Conservation (phyloP, 768 basidiomycete species). For the Kwoniella sp. region DNA sequence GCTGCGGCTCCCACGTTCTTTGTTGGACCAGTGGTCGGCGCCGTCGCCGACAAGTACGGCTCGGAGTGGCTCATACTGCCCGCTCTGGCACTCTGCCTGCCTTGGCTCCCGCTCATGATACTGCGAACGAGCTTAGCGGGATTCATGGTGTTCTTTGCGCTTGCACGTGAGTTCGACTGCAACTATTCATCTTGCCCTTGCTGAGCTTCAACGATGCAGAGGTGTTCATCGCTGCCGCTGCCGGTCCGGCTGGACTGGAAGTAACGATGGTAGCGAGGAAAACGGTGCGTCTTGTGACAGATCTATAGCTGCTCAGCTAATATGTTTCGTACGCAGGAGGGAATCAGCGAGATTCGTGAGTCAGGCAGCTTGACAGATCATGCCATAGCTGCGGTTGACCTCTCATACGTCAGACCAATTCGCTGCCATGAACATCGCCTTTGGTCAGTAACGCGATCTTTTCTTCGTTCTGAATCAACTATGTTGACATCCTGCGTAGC, state of each 20-base stretch:
- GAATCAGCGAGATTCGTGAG: constrained; percentile 37
- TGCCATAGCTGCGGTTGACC: background rate
- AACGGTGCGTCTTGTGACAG: constrained; percentile 13
- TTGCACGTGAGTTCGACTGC: constrained; percentile 21
- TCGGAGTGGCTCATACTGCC: constrained; percentile 30
- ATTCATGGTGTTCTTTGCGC: constrained; percentile 31
- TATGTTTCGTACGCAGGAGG: constrained; percentile 5
- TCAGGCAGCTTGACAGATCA: background rate
- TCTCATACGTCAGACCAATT: constrained; percentile 27
- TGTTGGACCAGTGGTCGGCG: constrained; percentile 28
- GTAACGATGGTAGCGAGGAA: constrained; percentile 23
- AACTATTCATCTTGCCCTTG: background rate
- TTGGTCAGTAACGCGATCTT: constrained; percentile 10
- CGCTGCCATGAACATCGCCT: constrained; percentile 37
- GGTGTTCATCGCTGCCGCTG: constrained; percentile 17
- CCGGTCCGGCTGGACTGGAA: constrained; percentile 30
- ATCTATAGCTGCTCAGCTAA: background rate
- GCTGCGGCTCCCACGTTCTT: constrained; percentile 38
- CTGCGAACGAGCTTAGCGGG: constrained; percentile 22
- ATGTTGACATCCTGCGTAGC: constrained; percentile 9
- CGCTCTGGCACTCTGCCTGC: constrained; percentile 19
- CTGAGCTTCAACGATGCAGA: constrained; percentile 1
- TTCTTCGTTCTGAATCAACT: background rate
- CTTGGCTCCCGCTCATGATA: constrained; percentile 32
- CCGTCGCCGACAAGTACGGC: constrained; percentile 32